Evolutionary conservation across 805 yeast species (phyloP).

Genomic region (Yarrowia phangngaensis): DNA sequence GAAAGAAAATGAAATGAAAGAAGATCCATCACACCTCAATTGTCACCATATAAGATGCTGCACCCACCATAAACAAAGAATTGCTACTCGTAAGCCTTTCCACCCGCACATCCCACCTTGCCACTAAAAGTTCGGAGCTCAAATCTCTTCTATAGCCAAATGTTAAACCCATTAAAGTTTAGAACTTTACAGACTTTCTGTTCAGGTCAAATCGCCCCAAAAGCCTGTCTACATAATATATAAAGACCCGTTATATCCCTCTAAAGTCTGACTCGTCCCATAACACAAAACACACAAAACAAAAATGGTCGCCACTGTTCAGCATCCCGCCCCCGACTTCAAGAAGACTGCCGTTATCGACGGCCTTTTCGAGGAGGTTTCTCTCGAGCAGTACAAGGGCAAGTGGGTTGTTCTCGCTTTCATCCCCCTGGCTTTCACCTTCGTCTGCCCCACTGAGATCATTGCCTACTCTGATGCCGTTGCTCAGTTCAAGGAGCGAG

Average conservation of each 20-base stretch:
- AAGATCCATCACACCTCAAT: too few species aligned
- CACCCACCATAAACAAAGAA: too few species aligned
- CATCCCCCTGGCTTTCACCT: constrained; percentile 98
- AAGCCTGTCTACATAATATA: constrained; percentile 14
- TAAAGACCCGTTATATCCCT: constrained; percentile 8
- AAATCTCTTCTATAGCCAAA: constrained; percentile 4
- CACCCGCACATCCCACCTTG: not conserved
- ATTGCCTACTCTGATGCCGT: constrained; percentile 97
- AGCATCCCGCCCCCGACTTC: constrained; percentile 95
- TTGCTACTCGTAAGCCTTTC: too few species aligned
- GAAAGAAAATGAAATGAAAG: too few species aligned
- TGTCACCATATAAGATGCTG: too few species aligned
- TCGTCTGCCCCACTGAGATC: constrained; percentile 99
- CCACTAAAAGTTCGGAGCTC: too few species aligned
- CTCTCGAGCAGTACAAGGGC: constrained; percentile 94
- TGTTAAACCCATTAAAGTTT: not conserved
- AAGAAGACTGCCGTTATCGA: constrained; percentile 95
- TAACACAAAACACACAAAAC: constrained; percentile 21
- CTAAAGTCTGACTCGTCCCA: not conserved
- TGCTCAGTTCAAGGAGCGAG: constrained; percentile 81
- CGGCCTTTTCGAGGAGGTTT: constrained; percentile 92
- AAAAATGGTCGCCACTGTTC: constrained; percentile 83
- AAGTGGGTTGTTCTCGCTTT: constrained; percentile 96
- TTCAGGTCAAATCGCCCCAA: constrained; percentile 19
- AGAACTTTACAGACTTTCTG: constrained; percentile 20